Percentiles rank a stretch among this genome's conserved stretches.
These are phyloP conservation scores for Pseudogymnoascus sp. DNA, from an alignment of 2,329 filamentous ascomycete species.

Conservation along the genomic window DNA sequence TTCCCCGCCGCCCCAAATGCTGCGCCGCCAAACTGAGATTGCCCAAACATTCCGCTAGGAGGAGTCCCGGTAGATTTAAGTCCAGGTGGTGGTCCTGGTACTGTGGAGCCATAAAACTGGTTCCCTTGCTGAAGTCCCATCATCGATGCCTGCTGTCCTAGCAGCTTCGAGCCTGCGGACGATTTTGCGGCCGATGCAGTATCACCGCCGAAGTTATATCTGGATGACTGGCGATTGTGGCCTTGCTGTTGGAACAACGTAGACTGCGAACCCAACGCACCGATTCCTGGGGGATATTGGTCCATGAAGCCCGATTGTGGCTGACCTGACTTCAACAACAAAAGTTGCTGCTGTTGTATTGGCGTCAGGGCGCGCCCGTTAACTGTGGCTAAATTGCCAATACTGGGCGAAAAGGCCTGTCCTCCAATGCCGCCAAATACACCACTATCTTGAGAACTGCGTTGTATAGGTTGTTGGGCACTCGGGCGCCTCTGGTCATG, in stretches of 20 bases:
- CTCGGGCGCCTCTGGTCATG: constrained; percentile 55
- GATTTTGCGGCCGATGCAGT: constrained; percentile 60
- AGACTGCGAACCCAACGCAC: constrained; percentile 32
- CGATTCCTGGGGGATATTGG: constrained; percentile 52
- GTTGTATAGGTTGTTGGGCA: constrained; percentile 71
- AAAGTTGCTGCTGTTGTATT: constrained; percentile 66
- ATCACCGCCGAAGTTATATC: constrained; percentile 83
- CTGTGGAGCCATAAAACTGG: constrained; percentile 75
- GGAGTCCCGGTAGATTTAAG: constrained; percentile 93
- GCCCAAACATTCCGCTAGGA: constrained; percentile 84
- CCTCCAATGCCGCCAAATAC: constrained; percentile 44
- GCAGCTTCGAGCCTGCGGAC: constrained; percentile 63
- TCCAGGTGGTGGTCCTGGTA: constrained; percentile 88
- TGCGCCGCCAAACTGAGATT: constrained; percentile 72
- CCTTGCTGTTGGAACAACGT: constrained; percentile 53
- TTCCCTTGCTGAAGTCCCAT: constrained; percentile 61
- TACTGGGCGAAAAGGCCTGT: constrained; percentile 41
- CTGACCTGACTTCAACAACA: constrained; percentile 42
- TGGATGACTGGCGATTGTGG: constrained; percentile 75
- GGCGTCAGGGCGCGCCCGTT: constrained; percentile 70
- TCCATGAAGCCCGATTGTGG: constrained; percentile 43
- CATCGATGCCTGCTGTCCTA: constrained; percentile 83
- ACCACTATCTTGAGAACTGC: constrained; percentile 43
- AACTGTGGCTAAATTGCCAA: constrained; percentile 49
- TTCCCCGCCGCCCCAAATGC: constrained; percentile 61